phyloP scores from a whole-genome alignment of 192 early-diverging fungal genomes.

The Gigaspora rosea region DNA sequence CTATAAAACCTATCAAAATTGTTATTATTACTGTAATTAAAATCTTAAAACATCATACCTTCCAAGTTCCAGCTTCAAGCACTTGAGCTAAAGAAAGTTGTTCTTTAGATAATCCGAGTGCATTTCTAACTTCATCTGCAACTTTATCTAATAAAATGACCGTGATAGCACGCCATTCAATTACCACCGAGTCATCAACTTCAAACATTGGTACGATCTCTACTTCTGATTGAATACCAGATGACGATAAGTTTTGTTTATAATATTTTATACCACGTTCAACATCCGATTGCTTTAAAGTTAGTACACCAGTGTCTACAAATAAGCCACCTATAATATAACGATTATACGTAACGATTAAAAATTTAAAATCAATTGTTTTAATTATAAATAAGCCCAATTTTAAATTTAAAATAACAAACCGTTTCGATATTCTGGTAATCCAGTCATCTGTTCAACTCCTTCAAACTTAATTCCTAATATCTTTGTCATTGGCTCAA shows the following conservation, averaged over 20 bases:
- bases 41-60: slow-evolving; percentile 39
- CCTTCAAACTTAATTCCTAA: slow-evolving; percentile 52
- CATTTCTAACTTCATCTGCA: slow-evolving; percentile 61
- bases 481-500: slow-evolving; percentile 72
- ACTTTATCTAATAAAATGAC: slow-evolving; percentile 79
- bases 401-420: slow-evolving; percentile 10
- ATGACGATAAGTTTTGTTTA: slow-evolving; percentile 42
- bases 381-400: too few relatives aligned
- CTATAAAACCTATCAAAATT: background rate
- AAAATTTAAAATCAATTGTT: background rate
- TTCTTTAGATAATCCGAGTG: slow-evolving; percentile 50
- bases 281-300: slow-evolving; percentile 51
- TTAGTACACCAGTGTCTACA: slow-evolving; percentile 82
- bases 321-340: slow-evolving; percentile 69
- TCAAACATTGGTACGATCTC: slow-evolving; percentile 69
- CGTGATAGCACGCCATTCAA: slow-evolving; percentile 94
- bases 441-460: slow-evolving; percentile 75
- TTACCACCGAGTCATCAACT: slow-evolving; percentile 76
- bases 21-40: background rate
- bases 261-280: slow-evolving; percentile 62
- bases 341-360: slow-evolving; percentile 35
- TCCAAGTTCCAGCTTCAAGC: slow-evolving; percentile 93
- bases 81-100: slow-evolving; percentile 82
- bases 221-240: slow-evolving; percentile 32
- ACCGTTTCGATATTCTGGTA: slow-evolving; percentile 84